Conservation (phyloP, 179 eudicot species). For the Gypsophila paniculata region DNA sequence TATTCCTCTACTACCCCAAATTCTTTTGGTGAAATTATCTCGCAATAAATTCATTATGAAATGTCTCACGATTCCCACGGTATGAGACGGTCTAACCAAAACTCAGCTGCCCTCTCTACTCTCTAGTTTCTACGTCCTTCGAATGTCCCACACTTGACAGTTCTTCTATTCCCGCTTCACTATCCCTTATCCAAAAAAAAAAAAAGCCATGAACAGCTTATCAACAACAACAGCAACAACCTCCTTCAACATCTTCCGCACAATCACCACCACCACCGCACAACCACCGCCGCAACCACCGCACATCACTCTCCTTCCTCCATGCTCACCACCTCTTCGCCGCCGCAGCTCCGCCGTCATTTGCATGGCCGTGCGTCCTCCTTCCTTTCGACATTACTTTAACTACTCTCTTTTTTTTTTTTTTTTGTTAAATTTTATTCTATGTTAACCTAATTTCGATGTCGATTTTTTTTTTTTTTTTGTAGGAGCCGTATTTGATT, state of each 20-base stretch:
- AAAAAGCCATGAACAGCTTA: conserved; percentile 33
- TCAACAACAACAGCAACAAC: conserved; percentile 29
- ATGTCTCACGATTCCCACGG: too few relatives aligned
- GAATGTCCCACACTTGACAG: too few relatives aligned
- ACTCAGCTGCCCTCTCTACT: too few relatives aligned
- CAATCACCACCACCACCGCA: conserved; percentile 13
- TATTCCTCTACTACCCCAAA: too few relatives aligned
- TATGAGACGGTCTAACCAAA: too few relatives aligned
- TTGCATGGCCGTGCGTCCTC: conserved; percentile 39
- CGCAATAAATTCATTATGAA: too few relatives aligned
- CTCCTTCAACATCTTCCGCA: conserved; percentile 22
- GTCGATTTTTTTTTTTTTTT: not conserved
- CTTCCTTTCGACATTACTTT: not conserved
- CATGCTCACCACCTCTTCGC: conserved; percentile 15
- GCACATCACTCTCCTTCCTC: not conserved
- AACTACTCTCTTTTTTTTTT: not conserved
- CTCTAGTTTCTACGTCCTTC: too few relatives aligned
- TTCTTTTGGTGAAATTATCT: too few relatives aligned
- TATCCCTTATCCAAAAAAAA: not conserved
- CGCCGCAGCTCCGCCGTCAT: conserved; percentile 28
- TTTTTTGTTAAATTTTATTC: not conserved
- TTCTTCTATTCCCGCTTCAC: too few relatives aligned
- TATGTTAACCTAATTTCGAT: not conserved
- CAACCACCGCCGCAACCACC: not conserved
- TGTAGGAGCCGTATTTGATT: conserved; percentile 84